A percentile compares a stretch with the other conserved stretches of the same genome.
These are phyloP conservation scores for Melastoma candidum DNA, from an alignment of 441 rosid species.

Conservation along the genomic window DNA sequence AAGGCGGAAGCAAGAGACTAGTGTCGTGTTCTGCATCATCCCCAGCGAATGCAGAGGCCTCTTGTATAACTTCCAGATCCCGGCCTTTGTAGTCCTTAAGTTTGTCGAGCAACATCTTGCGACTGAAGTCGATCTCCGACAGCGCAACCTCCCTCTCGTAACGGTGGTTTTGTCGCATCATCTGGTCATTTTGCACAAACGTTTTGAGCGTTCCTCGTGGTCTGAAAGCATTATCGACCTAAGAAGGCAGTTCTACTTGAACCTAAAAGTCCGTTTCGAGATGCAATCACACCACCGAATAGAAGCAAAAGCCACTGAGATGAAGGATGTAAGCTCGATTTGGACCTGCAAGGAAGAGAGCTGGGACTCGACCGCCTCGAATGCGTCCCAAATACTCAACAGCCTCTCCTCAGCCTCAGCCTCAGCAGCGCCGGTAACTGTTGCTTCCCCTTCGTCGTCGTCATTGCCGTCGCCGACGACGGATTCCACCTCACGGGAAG, in stretches of 20 bases:
- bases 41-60: constrained; percentile 67
- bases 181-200: constrained; percentile 24
- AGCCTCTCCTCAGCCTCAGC: constrained; percentile 48
- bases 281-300: too few species aligned
- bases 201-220: too few species aligned
- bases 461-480: background rate
- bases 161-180: constrained; percentile 60
- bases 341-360: constrained; percentile 69
- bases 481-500: too few species aligned
- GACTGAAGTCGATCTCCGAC: constrained; percentile 69
- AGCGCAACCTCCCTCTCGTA: constrained; percentile 80
- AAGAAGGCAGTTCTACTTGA: too few species aligned
- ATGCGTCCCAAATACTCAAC: constrained; percentile 54
- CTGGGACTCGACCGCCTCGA: constrained; percentile 72
- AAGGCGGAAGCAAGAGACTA: constrained; percentile 85
- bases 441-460: constrained; percentile 14
- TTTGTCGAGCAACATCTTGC: constrained; percentile 58
- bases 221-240: too few species aligned
- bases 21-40: constrained; percentile 58
- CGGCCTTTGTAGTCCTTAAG: constrained; percentile 75
- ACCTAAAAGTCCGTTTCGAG: too few species aligned
- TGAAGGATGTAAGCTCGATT: background rate
- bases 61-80: constrained; percentile 54
- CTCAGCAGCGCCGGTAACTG: constrained; percentile 29
- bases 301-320: background rate